phyloP scores from a whole-genome alignment of 2,329 filamentous ascomycete genomes.

The Fusarium vanettenii region DNA sequence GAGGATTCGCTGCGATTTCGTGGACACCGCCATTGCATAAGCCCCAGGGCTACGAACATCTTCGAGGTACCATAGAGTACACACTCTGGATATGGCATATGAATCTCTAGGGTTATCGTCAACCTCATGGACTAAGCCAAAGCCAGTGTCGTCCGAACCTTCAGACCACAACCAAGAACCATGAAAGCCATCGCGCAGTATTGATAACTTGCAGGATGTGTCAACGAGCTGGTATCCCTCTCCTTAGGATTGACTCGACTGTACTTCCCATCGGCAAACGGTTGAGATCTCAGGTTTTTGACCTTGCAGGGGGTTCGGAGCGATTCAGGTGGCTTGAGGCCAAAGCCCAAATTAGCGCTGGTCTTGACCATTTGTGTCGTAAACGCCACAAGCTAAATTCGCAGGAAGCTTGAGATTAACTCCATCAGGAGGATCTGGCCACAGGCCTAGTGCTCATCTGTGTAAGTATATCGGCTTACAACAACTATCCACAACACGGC shows the following conservation, averaged over 20 bases:
- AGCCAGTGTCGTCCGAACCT: background rate
- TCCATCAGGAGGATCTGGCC: constrained; percentile 30
- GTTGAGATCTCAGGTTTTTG: background rate
- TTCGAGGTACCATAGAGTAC: background rate
- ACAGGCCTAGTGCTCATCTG: constrained; percentile 4
- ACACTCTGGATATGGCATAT: background rate
- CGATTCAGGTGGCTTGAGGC: constrained; percentile 11
- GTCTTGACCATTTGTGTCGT: constrained; percentile 15
- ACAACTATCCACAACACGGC: background rate
- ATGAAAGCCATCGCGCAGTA: background rate
- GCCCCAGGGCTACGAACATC: background rate
- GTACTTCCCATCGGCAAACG: background rate
- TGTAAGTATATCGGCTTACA: background rate
- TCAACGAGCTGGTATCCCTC: background rate
- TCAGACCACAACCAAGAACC: background rate
- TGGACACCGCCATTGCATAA: background rate
- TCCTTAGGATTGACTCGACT: background rate
- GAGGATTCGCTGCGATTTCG: background rate
- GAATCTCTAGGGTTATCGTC: background rate
- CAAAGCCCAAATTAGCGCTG: constrained; percentile 6
- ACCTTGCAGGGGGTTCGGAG: constrained; percentile 32
- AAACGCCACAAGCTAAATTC: constrained; percentile 28
- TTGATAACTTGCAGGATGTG: background rate
- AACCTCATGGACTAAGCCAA: background rate
- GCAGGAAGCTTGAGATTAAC: constrained; percentile 8